phyloP scores from a whole-genome alignment of 192 early-diverging fungal genomes.

The Coemansia sp. region DNA sequence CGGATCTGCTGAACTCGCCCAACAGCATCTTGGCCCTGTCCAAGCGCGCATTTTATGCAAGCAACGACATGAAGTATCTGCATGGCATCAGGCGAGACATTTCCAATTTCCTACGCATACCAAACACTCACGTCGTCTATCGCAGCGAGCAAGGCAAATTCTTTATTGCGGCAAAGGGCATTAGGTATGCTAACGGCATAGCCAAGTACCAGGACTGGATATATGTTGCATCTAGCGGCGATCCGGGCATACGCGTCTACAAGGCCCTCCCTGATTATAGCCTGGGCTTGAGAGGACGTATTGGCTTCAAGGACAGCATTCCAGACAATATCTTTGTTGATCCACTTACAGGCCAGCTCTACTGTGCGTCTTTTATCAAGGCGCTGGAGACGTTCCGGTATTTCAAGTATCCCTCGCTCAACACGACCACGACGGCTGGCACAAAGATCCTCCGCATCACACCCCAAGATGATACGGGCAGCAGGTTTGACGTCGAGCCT shows the following conservation, averaged over 20 bases:
- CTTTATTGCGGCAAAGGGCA: conserved; percentile 20
- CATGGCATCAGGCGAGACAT: conserved; percentile 24
- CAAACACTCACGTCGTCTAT: conserved; percentile 33
- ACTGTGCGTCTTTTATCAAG: conserved; percentile 36
- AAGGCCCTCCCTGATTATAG: background rate
- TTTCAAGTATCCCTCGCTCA: conserved; percentile 29
- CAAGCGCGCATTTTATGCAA: conserved; percentile 58
- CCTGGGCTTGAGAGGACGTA: conserved; percentile 22
- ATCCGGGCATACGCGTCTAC: conserved; percentile 41
- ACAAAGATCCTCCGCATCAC: conserved; percentile 35
- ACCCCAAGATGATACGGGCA: conserved; percentile 5
- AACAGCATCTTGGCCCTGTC: conserved; percentile 60
- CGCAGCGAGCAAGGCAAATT: conserved; percentile 31
- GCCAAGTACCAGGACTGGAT: conserved; percentile 29
- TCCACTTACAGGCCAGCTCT: conserved; percentile 37
- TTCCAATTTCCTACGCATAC: conserved; percentile 18
- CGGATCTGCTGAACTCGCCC: conserved; percentile 55
- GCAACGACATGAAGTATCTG: conserved; percentile 55
- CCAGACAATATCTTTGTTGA: conserved; percentile 48
- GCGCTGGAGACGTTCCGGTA: conserved; percentile 23
- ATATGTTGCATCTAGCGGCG: conserved; percentile 43
- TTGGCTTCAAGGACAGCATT: conserved; percentile 18
- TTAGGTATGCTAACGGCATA: conserved; percentile 51
- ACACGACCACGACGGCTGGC: conserved; percentile 29
- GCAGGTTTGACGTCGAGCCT: conserved; percentile 18